phyloP scores from a whole-genome alignment of 73 alveolate genomes.

The Effrenium voratum region DNA sequence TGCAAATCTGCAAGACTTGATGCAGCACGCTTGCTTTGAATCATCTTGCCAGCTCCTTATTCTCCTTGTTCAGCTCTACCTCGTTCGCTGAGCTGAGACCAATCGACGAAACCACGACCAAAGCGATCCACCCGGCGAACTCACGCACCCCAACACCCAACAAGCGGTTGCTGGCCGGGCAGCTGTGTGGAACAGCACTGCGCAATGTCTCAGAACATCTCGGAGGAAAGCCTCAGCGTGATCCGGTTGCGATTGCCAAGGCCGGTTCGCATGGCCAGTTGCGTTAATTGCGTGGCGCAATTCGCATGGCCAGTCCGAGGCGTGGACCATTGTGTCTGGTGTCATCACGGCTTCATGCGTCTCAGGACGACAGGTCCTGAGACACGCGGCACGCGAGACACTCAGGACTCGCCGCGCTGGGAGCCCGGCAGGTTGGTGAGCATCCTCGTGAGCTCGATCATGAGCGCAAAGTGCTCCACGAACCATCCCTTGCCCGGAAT shows the following conservation, averaged over 20 bases:
- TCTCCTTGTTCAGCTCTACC: slow-evolving; percentile 18
- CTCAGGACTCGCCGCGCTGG: too few relatives aligned
- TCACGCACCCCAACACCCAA: too few relatives aligned
- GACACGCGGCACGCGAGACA: not conserved
- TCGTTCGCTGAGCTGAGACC: too few relatives aligned
- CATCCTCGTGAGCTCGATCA: slow-evolving; percentile 88
- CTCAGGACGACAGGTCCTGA: slow-evolving; percentile 63
- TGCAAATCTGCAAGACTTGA: too few relatives aligned
- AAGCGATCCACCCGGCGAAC: too few relatives aligned
- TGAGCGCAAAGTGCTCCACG: slow-evolving; percentile 91
- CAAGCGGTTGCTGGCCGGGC: too few relatives aligned
- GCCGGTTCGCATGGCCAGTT: too few relatives aligned
- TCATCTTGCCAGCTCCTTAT: too few relatives aligned
- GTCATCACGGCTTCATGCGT: slow-evolving; percentile 86
- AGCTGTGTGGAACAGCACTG: slow-evolving; percentile 74
- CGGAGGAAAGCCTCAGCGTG: slow-evolving; percentile 51
- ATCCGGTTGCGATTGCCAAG: not conserved
- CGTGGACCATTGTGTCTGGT: slow-evolving; percentile 35
- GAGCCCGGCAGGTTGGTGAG: slow-evolving; percentile 48
- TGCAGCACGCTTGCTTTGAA: too few relatives aligned
- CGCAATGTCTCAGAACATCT: slow-evolving; percentile 69
- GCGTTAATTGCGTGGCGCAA: too few relatives aligned
- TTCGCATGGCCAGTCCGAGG: too few relatives aligned
- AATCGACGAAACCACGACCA: too few relatives aligned
- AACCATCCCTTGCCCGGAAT: slow-evolving; percentile 93